Conservation (phyloP, 2,329 filamentous ascomycete species). For the Pseudogymnoascus destructans region DNA sequence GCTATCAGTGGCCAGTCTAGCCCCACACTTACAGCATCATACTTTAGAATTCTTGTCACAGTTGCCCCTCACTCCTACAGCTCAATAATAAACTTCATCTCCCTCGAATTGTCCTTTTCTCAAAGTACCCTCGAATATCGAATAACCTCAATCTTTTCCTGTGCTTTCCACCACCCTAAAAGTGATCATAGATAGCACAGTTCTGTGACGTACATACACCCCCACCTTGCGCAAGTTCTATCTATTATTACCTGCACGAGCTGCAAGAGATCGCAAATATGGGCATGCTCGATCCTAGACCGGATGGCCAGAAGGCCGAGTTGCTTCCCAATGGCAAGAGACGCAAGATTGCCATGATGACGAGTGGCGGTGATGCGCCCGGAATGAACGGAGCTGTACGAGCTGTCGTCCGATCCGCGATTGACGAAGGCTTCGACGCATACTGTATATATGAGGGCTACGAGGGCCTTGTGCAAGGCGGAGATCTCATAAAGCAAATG, state of each 20-base stretch:
- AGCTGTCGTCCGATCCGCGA: constrained; percentile 76
- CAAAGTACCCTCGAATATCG: not conserved
- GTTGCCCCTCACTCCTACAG: not conserved
- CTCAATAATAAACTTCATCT: not conserved
- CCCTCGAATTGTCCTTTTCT: not conserved
- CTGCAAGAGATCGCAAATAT: not conserved
- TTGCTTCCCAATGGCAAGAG: constrained; percentile 19
- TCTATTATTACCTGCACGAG: not conserved
- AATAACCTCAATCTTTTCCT: not conserved
- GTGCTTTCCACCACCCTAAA: not conserved
- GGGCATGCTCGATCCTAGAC: constrained; percentile 1
- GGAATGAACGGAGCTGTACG: constrained; percentile 64
- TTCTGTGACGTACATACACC: constrained; percentile 6
- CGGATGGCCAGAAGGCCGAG: not conserved
- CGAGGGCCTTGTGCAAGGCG: constrained; percentile 83
- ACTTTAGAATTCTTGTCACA: constrained; percentile 5
- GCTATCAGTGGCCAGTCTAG: not conserved
- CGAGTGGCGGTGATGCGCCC: constrained; percentile 60
- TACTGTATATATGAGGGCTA: constrained; percentile 88
- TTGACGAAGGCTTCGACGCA: constrained; percentile 68
- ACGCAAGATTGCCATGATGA: constrained; percentile 51
- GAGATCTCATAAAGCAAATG: constrained; percentile 77
- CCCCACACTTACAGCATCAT: constrained; percentile 14
- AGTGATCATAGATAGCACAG: not conserved
- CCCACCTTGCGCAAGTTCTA: not conserved